phyloP scores from a whole-genome alignment of 2,329 filamentous ascomycete genomes.

The Penicillium nordicum region DNA sequence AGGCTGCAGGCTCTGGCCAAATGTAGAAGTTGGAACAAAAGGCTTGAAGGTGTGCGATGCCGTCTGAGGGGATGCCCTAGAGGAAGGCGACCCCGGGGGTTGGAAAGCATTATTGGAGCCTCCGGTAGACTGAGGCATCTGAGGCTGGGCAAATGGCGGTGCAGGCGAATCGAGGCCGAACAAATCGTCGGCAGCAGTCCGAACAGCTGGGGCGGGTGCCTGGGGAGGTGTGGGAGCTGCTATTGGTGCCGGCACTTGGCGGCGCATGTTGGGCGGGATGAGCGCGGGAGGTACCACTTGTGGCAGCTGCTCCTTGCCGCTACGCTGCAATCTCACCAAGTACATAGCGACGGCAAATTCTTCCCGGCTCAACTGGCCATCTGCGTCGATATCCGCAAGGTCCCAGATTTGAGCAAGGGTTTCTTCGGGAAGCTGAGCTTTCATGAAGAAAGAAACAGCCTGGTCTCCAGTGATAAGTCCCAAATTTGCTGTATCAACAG shows the following conservation, averaged over 20 bases:
- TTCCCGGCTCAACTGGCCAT: slow-evolving; percentile 78
- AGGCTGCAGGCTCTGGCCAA: slow-evolving; percentile 75
- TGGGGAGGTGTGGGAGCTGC: slow-evolving; percentile 45
- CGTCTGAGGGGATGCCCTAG: slow-evolving; percentile 34
- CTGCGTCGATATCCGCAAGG: slow-evolving; percentile 86
- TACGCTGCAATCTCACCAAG: slow-evolving; percentile 84
- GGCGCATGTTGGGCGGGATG: slow-evolving; percentile 80
- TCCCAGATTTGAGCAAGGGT: slow-evolving; percentile 94
- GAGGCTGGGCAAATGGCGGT: slow-evolving; percentile 54
- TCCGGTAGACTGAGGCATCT: slow-evolving; percentile 67
- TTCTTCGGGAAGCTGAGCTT: slow-evolving; percentile 86
- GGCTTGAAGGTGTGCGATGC: slow-evolving; percentile 69
- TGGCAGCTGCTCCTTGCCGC: slow-evolving; percentile 68
- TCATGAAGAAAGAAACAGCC: slow-evolving; percentile 88
- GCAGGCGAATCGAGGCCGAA: slow-evolving; percentile 77
- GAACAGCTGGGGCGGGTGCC: slow-evolving; percentile 48
- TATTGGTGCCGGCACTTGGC: slow-evolving; percentile 39
- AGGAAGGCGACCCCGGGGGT: slow-evolving; percentile 50
- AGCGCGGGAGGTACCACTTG: slow-evolving; percentile 74
- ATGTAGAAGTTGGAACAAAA: slow-evolving; percentile 87
- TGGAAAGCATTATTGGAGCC: slow-evolving; percentile 61
- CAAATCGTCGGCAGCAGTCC: slow-evolving; percentile 86
- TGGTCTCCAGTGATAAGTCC: slow-evolving; percentile 92
- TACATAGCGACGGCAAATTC: slow-evolving; percentile 98
- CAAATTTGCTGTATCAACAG: slow-evolving; percentile 73